Evolutionary conservation across 2,329 filamentous ascomycete species (phyloP).

Genomic region (Alternaria consortialis): DNA sequence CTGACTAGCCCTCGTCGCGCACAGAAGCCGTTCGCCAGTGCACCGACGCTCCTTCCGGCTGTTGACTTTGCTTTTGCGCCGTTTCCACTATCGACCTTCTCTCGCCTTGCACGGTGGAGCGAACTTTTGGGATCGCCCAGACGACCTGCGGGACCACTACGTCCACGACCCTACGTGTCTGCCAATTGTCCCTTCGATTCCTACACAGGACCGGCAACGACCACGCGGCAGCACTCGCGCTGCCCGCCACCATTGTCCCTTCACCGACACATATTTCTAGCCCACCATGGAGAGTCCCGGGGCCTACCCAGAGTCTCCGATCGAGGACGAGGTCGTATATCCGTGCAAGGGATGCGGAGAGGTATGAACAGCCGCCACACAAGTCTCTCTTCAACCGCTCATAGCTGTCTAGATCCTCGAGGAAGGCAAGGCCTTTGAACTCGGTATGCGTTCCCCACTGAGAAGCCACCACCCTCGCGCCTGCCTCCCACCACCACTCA

Average conservation of each 20-base stretch:
- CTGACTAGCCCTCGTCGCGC: constrained; percentile 12
- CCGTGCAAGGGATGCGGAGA: constrained; percentile 71
- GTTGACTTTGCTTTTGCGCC: constrained; percentile 12
- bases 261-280: constrained; percentile 9
- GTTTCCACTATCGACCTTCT: background rate
- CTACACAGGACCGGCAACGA: background rate
- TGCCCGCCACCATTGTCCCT: constrained; percentile 6
- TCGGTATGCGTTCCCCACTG: constrained; percentile 69
- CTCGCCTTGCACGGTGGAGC: constrained; percentile 3
- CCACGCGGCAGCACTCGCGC: constrained; percentile 3
- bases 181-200: background rate
- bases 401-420: constrained; percentile 79
- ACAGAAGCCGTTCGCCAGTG: constrained; percentile 19
- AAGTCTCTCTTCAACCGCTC: constrained; percentile 25
- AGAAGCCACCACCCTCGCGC: constrained; percentile 24
- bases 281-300: constrained; percentile 63
- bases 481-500: constrained; percentile 13
- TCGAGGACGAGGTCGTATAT: constrained; percentile 62
- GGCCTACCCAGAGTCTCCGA: constrained; percentile 62
- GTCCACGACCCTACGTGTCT: constrained; percentile 1
- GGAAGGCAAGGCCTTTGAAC: constrained; percentile 97
- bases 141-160: constrained; percentile 5
- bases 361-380: constrained; percentile 33
- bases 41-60: constrained; percentile 5
- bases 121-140: constrained; percentile 9